Evolutionary conservation across 2,329 filamentous ascomycete species (phyloP), one percentile per base, ranked within the genome.

Genomic region (Colletotrichum siamense): DNA sequence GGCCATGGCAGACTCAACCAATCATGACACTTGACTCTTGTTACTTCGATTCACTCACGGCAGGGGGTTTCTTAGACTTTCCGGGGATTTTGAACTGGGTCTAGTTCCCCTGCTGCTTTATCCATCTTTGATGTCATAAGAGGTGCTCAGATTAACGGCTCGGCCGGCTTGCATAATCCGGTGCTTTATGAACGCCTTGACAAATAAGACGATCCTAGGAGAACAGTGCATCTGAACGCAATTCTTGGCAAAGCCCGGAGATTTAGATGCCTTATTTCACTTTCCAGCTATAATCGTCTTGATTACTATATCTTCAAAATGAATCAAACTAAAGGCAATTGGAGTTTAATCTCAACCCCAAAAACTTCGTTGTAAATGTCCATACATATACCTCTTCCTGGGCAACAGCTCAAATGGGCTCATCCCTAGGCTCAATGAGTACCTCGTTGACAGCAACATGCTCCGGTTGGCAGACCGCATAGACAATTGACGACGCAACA

Each of bases 361-460:
- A 3, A 57, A 28, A 59, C n/a, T 24, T 22, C 44, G 44, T 2
- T 28, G 1, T 28, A 2, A 59, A 3, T 12, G 55, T 28, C 55
- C 55, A 18, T 16, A 57, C 52, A 6, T 26, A 28, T 3, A 28
- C 7, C 13, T 28, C 22, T 59, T 1, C 55, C 55, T 52, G 0
- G n/a, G 4, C n/a, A 52, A 52, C 6, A 13, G 0, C 44, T 52
- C 6, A 95, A 77, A 95, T 94, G 13, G 94, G 94, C 86, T 95
- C 94, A 79, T 95, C 94, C 62, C 94, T 87, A 16, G 94, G 94
- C 87, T 95, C 94, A 82, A 96, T 94, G 82, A 96, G 83, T 6
- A 96, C 89, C 86, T 96, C 95, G 79, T 96, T 96, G 3, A 96
- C 93, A 55, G 94, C 91, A 59, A 96, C 94, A 85, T 96, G 93